Evolutionary conservation across 306 rosid genomes (phyloP), one percentile per base, ranked within the genome.

Genomic region (Vachellia collinsii): DNA sequence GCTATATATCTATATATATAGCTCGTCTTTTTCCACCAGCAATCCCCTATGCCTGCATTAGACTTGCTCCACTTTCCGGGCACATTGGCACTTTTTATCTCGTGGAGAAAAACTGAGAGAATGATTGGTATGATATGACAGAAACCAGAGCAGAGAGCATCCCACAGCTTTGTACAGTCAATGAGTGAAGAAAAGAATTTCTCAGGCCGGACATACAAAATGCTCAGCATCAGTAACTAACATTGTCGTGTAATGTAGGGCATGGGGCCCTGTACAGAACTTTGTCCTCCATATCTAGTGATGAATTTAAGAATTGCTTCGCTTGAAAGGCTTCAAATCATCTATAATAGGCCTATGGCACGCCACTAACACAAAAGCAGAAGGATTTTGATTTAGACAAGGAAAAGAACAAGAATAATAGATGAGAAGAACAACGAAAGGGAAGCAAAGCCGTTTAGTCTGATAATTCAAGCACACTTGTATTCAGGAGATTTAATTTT

Each of bases 81-180:
- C 56, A 38, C 68, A 23, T 53, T 67, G 68, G 53, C 74, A 37
- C 51, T 67, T 36, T 51, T 51, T 0, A 17, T 51, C 2, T 17
- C 22, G 7, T 6, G 22, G 59, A 51, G 59, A 29, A 29, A 17
- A 51, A 51, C 59, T 54, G 38, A 56, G 38, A 56, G 70, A 70
- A 34, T 34, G 72, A 50, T n/a, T 59, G 61, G 62, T 67, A 43
- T 43, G 47, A 43, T 43, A 63, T 64, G 37, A 64, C 36, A 63
- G 25, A 20, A 61, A 46, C 16, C 37, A 12, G 13, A 10, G 47
- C 47, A 43, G 19, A 80, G 5, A 71, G 82, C 58, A 71, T 59
- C 34, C 36, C 39, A 46, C 63, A 46, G 53, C 63, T 47, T 72
- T 72, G 48, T 79, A 48, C n/a, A 50, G 64, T 11, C 8, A 50